phyloP scores from a whole-genome alignment of 768 basidiomycete genomes.

The Russula abietina region DNA sequence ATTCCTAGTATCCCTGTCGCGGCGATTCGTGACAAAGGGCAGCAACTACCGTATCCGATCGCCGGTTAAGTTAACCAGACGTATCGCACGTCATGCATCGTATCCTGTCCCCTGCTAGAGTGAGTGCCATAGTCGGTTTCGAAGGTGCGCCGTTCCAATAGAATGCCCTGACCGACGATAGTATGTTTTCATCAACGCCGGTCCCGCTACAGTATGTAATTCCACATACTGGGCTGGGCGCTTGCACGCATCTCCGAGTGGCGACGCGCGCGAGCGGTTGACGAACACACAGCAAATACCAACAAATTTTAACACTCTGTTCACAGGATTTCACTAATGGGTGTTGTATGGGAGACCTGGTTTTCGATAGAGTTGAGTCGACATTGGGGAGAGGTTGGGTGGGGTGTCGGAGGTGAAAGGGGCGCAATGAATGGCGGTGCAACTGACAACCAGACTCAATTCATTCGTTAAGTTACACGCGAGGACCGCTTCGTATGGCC shows the following conservation, averaged over 20 bases:
- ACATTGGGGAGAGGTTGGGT: neutral
- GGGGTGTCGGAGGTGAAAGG: neutral
- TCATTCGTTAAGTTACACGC: neutral
- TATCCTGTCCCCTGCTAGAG: neutral
- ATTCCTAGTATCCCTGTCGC: neutral
- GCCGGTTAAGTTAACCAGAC: neutral
- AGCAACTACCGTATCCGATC: neutral
- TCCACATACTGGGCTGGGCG: neutral
- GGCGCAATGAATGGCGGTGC: neutral
- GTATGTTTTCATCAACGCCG: neutral
- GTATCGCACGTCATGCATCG: neutral
- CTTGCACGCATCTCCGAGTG: neutral
- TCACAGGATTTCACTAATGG: neutral
- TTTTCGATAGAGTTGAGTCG: neutral
- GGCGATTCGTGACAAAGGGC: neutral
- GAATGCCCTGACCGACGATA: neutral
- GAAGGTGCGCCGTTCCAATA: neutral
- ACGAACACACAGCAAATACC: neutral
- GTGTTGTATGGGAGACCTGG: neutral
- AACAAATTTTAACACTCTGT: neutral
- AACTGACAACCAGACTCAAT: neutral
- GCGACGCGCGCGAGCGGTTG: neutral
- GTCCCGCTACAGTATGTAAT: neutral
- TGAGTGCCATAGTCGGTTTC: slow-evolving; percentile 6
- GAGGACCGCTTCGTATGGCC: neutral